These are phyloP conservation scores for Diplotaxis tenuifolia DNA, from an alignment of 345 rosid genomes.

Conservation along the genomic window DNA sequence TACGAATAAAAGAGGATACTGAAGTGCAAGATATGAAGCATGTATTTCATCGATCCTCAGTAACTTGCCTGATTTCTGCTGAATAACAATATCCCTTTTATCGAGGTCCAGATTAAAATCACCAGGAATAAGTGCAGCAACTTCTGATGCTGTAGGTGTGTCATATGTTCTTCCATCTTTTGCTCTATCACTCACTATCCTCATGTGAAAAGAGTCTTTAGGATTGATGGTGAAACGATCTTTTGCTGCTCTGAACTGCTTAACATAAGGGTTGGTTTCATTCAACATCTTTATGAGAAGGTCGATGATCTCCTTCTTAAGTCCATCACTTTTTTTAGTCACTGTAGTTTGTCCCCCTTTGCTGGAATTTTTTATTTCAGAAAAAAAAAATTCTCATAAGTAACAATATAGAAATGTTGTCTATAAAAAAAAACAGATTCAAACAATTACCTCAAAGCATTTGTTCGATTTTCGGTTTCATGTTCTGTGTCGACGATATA, in stretches of 20 bases:
- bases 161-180: neutral
- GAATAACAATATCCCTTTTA: no score
- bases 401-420: no score
- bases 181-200: neutral
- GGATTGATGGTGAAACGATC: neutral
- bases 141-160: neutral
- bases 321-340: neutral
- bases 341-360: neutral
- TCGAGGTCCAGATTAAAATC: no score
- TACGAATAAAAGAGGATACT: no score
- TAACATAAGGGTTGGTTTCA: neutral
- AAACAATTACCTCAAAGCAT: neutral
- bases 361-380: no score
- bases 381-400: no score
- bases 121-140: neutral
- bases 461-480: neutral
- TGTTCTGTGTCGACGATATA: neutral
- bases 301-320: neutral
- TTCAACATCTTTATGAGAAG: neutral
- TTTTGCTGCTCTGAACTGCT: neutral
- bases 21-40: no score
- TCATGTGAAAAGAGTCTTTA: neutral
- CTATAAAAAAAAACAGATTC: neutral
- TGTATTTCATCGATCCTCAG: no score
- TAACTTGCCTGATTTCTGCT: no score